Base-by-base conservation (phyloP, 495 filamentous ascomycete species). In the Penicillium cataractarum region DNA sequence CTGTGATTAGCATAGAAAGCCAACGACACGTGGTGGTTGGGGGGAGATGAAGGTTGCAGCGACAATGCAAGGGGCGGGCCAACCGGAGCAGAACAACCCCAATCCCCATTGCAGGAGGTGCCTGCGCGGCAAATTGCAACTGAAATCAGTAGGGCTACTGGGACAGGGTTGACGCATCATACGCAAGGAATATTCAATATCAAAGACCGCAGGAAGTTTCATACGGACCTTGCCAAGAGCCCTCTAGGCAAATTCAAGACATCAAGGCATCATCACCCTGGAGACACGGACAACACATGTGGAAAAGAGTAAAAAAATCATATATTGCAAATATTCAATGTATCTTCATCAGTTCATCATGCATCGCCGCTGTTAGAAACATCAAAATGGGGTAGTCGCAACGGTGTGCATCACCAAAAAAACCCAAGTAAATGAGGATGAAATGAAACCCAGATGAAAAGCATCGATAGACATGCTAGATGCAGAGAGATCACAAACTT, bases 151-250 rank as follows among this genome's bases (percentile, higher is more conserved):
- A 29, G 31, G 56, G 7, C 54, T 37, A 51, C 42, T 53, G 9
- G 31, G 9, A 6, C 29, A 53, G 22, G 31, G 53, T 61, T 15
- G 33, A 66, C 56, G 64, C 33, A 65, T 68, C 67, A 68, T 44
- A 72, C 56, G 70, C 70, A 72, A 72, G 70, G 70, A 64, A 68
- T 46, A 22, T 35, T 32, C 67, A 70, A 66, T 64, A 62, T 60
- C 60, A 52, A 56, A 29, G 31, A 39, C 32, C 19, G 35, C 26
- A 58, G 55, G 61, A 46, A 19, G 63, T 31, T 57, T 29, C 31
- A 46, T 35, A 52, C 46, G 49, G 22, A 35, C 27, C 33, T 64
- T 32, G 46, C 48, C 37, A 54, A 55, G 50, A 52, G 46, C 54
- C 54, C 19, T 39, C 51, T 24, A 44, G 42, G 52, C 37, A 32